Conservation (phyloP, 768 basidiomycete species). For the Pleurotus eryngii region DNA sequence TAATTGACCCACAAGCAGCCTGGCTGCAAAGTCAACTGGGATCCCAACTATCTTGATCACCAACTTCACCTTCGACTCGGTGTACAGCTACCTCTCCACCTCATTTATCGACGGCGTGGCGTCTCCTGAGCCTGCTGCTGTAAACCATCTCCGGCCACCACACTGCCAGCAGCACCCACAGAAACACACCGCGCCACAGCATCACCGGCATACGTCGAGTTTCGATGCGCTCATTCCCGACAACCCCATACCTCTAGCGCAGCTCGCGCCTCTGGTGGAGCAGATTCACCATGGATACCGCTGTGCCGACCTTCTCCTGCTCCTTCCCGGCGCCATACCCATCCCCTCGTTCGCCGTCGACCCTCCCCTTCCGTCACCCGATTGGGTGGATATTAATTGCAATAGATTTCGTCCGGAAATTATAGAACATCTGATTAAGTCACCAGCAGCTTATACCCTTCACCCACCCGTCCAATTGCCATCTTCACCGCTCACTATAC, state of each 20-base stretch:
- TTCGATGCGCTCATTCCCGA: slow-evolving; percentile 42
- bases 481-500: slow-evolving; percentile 12
- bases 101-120: slow-evolving; percentile 39
- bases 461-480: slow-evolving; percentile 42
- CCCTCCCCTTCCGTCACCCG: slow-evolving; percentile 55
- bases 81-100: slow-evolving; percentile 73
- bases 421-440: slow-evolving; percentile 33
- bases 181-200: slow-evolving; percentile 8
- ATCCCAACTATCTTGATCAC: slow-evolving; percentile 74
- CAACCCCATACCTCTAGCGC: slow-evolving; percentile 44
- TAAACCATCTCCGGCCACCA: slow-evolving; percentile 5
- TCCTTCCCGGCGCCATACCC: slow-evolving; percentile 71
- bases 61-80: slow-evolving; percentile 84
- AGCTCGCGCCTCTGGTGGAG: slow-evolving; percentile 58
- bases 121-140: slow-evolving; percentile 10
- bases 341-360: slow-evolving; percentile 64
- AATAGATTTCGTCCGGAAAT: slow-evolving; percentile 47
- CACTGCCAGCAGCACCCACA: slow-evolving; percentile 3
- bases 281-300: slow-evolving; percentile 64
- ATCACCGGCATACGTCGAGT: slow-evolving; percentile 8
- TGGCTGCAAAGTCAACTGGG: slow-evolving; percentile 59
- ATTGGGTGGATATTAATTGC: slow-evolving; percentile 55
- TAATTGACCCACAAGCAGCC: slow-evolving; percentile 31
- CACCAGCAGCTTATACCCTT: slow-evolving; percentile 27
- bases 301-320: slow-evolving; percentile 66